Percentiles rank a stretch among this genome's conserved stretches.
phyloP scores from a whole-genome alignment of 257 asterid genomes.

The Solanum chilense region DNA sequence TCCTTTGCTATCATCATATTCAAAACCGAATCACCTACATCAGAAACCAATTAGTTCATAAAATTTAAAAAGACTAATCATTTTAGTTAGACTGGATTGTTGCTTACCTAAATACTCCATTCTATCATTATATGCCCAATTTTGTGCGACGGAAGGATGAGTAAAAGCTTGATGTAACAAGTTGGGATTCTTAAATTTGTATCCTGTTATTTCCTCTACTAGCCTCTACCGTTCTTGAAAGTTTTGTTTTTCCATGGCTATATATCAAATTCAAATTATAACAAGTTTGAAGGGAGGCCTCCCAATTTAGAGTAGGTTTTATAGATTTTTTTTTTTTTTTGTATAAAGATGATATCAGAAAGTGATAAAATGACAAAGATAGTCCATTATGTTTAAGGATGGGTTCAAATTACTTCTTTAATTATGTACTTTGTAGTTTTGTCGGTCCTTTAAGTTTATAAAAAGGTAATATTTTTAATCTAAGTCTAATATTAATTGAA shows the following conservation, averaged over 20 bases:
- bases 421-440: neutral
- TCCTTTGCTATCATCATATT: conserved; percentile 7
- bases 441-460: neutral
- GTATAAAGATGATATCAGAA: neutral
- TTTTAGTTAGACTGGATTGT: neutral
- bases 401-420: neutral
- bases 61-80: neutral
- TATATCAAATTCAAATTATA: neutral
- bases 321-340: neutral
- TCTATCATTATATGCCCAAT: conserved; percentile 13
- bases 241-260: neutral
- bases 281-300: neutral
- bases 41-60: neutral
- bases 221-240: neutral
- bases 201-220: conserved; percentile 5
- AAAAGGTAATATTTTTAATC: neutral
- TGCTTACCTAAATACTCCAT: conserved; percentile 22
- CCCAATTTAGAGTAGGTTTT: neutral
- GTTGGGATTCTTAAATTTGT: conserved; percentile 15
- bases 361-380: neutral
- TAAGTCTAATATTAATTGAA: neutral
- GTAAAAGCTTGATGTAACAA: conserved; percentile 31
- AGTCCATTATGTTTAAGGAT: neutral
- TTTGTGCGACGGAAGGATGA: conserved; percentile 4
- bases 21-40: conserved; percentile 17